Base-by-base conservation (phyloP, 108 stramenopile genomes). In the Cyclotella cryptica region DNA sequence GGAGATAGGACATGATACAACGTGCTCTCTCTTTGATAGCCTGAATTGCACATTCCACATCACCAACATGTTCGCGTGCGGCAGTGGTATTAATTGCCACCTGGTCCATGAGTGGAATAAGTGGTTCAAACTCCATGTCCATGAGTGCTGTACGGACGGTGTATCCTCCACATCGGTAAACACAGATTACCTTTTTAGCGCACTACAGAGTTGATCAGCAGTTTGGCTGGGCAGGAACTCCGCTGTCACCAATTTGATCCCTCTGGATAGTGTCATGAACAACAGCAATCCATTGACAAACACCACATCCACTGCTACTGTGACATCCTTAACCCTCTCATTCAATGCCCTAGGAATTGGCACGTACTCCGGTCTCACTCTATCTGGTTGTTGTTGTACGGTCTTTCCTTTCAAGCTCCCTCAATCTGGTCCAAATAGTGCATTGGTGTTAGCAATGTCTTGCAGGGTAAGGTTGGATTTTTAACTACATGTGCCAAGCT, bases 51-150 rank as follows among this genome's bases (percentile, higher is more conserved):
- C 6, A 6, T 6, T 35, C 35, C 2, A 35, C 6, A 35, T 35
- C 35, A 2, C 35, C 35, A 35, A 78, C 83, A 43, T 84, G 77
- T 52, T 84, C 66, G 8, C 57, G 49, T 18, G 78, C 72, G 1
- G 42, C 71, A 0, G 83, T 71, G 1, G 71, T 78, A 40, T 84
- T 84, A 6, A 35, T 6, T 35, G 6, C 6, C 4, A 35, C 35
- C 35, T 35, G 4, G 6, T 35, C 35, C 35, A 35, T 35, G 35
- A 35, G 35, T 2, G 2, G 2, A 8, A 78, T 15, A 1, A 83
- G 12, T 21, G 12, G 26, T 3, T 76, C n/a, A 19, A 78, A 78
- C 26, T 78, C 77, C 18, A 44, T 62, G 49, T 80, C 58, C 46
- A 75, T 52, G 0, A 60, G 45, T 29, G 45, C 29, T 8, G 15